These are phyloP conservation scores for Clathrus columnatus DNA, from an alignment of 768 basidiomycete genomes.

Conservation along the genomic window DNA sequence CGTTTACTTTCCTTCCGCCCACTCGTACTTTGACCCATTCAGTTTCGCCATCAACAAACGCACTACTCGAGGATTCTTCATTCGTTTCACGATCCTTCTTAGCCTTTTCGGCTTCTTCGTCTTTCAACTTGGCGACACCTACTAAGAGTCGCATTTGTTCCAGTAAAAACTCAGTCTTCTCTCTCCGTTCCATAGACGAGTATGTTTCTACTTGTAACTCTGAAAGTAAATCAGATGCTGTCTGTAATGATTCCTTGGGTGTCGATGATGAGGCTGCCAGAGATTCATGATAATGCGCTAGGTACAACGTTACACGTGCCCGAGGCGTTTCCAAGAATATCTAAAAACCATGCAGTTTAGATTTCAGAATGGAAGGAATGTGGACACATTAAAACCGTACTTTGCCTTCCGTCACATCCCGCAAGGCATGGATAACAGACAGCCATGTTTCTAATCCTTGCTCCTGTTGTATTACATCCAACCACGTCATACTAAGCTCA, in stretches of 20 bases:
- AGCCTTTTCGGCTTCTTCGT: constrained; percentile 51
- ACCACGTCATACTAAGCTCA: constrained; percentile 74
- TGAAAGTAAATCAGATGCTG: constrained; percentile 84
- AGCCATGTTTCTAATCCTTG: constrained; percentile 74
- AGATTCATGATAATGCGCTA: constrained; percentile 78
- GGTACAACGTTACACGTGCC: constrained; percentile 83
- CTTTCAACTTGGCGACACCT: constrained; percentile 67
- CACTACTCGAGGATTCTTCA: constrained; percentile 23
- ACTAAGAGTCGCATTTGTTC: constrained; percentile 94
- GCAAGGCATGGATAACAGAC: constrained; percentile 79
- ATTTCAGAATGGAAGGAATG: neutral
- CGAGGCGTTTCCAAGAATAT: constrained; percentile 96
- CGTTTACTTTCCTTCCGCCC: constrained; percentile 88
- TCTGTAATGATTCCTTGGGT: constrained; percentile 63
- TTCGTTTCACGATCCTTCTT: constrained; percentile 27
- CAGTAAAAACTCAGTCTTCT: constrained; percentile 96
- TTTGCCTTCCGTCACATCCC: constrained; percentile 94
- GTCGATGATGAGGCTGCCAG: constrained; percentile 38
- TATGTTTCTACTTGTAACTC: constrained; percentile 99
- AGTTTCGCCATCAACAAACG: constrained; percentile 62
- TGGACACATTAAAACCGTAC: constrained; percentile 32
- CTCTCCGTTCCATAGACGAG: constrained; percentile 94
- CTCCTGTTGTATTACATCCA: constrained; percentile 62
- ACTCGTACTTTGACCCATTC: constrained; percentile 94
- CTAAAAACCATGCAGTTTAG: constrained; percentile 30